A percentile compares a stretch with the other conserved stretches of the same genome.
Conservation (phyloP, 2,329 filamentous ascomycete species). For the Alternaria sp. region DNA sequence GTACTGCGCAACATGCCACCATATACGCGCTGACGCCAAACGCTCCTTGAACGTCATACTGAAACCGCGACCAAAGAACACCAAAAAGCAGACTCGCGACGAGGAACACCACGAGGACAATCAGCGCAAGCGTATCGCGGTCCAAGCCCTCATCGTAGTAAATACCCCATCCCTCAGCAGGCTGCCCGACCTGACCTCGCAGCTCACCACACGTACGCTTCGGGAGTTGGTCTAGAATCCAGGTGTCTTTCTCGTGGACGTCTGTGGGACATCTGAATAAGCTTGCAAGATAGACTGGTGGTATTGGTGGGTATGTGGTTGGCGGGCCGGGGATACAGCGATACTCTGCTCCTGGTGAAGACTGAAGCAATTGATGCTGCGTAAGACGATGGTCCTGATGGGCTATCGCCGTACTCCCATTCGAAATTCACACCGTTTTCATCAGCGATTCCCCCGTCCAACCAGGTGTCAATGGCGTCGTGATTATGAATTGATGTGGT, state of each 20-base stretch:
- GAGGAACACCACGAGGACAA: conserved; percentile 20
- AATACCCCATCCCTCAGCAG: conserved; percentile 38
- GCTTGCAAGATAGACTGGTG: conserved; percentile 25
- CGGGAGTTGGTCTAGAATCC: conserved; percentile 30
- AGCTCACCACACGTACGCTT: conserved; percentile 29
- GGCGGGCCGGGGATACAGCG: conserved; percentile 27
- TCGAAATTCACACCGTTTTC: no score
- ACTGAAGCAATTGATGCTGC: no score
- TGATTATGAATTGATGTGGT: no score
- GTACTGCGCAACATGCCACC: not conserved
- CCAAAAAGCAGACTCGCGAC: conserved; percentile 27
- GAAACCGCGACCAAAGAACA: conserved; percentile 26
- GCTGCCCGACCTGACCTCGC: conserved; percentile 18
- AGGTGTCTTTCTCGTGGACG: conserved; percentile 22
- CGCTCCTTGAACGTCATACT: conserved; percentile 33
- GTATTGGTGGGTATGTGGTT: conserved; percentile 25
- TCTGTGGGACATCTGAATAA: conserved; percentile 25
- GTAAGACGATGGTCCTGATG: no score
- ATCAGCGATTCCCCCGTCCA: no score
- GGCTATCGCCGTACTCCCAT: no score
- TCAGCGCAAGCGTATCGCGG: conserved; percentile 15
- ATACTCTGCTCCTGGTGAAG: conserved; percentile 30
- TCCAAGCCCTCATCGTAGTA: conserved; percentile 34
- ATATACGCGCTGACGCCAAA: conserved; percentile 28
- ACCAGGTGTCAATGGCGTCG: no score